phyloP scores from a whole-genome alignment of 2,329 filamentous ascomycete species.

The Penicillium occitanis region DNA sequence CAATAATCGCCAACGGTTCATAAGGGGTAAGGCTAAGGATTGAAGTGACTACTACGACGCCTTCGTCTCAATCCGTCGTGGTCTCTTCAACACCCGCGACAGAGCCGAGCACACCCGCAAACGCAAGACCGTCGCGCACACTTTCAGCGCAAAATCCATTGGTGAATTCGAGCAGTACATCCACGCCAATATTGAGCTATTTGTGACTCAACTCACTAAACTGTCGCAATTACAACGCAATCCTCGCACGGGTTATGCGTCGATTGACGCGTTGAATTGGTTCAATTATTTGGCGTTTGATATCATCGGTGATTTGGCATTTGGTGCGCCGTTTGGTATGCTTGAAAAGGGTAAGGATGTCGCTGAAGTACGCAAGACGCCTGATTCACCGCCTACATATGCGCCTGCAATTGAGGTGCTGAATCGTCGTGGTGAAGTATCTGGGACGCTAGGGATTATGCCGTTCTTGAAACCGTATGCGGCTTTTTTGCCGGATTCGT shows the following conservation, averaged over 20 bases:
- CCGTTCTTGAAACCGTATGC: conserved; percentile 77
- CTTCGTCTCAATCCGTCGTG: conserved; percentile 81
- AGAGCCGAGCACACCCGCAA: conserved; percentile 81
- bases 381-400: conserved; percentile 63
- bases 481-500: conserved; percentile 75
- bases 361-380: conserved; percentile 67
- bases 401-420: conserved; percentile 82
- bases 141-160: conserved; percentile 79
- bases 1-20: not conserved
- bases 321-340: conserved; percentile 82
- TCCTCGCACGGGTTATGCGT: conserved; percentile 56
- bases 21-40: not conserved
- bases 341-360: conserved; percentile 72
- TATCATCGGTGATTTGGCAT: conserved; percentile 63
- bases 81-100: conserved; percentile 86
- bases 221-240: conserved; percentile 53
- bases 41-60: conserved; percentile 81
- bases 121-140: conserved; percentile 83
- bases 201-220: conserved; percentile 71
- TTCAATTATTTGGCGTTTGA: conserved; percentile 69
- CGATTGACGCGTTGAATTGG: conserved; percentile 74
- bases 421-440: conserved; percentile 84
- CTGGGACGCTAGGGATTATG: conserved; percentile 71
- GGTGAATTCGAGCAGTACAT: conserved; percentile 88
- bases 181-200: conserved; percentile 71